Evolutionary conservation across 2,329 filamentous ascomycete species (phyloP).

Genomic region (Ceratocystis harringtonii): DNA sequence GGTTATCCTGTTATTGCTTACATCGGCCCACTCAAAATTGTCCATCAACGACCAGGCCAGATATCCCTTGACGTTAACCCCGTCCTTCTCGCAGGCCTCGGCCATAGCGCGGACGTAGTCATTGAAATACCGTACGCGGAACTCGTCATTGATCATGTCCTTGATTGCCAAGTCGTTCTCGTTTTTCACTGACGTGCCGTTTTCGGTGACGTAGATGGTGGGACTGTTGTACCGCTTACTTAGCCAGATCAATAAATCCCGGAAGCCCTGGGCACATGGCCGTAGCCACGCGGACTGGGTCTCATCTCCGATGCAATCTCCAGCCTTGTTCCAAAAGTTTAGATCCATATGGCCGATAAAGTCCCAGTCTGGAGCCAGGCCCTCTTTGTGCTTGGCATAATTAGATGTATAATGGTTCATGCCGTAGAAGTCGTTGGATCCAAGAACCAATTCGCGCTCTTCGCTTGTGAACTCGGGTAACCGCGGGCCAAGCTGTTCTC

Average conservation of each 20-base stretch:
- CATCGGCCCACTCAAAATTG: constrained; percentile 83
- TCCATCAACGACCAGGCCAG: constrained; percentile 82
- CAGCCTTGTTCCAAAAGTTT: constrained; percentile 53
- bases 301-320: constrained; percentile 62
- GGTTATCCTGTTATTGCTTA: not conserved
- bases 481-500: constrained; percentile 61
- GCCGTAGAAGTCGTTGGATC: constrained; percentile 87
- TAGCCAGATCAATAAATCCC: constrained; percentile 61
- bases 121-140: constrained; percentile 65
- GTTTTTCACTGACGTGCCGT: constrained; percentile 68
- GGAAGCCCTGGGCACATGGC: constrained; percentile 61
- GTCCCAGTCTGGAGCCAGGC: constrained; percentile 47
- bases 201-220: constrained; percentile 77
- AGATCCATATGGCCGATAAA: constrained; percentile 62
- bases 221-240: constrained; percentile 61
- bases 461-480: constrained; percentile 60
- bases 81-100: constrained; percentile 53
- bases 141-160: constrained; percentile 64
- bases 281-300: constrained; percentile 72
- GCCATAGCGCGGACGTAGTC: constrained; percentile 66
- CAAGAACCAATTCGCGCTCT: constrained; percentile 58
- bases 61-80: constrained; percentile 66
- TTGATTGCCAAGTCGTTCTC: constrained; percentile 62
- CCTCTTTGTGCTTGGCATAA: constrained; percentile 61
- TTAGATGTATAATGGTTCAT: constrained; percentile 92